Conservation (phyloP, 208 protist species). For the Trypanosomatidae sp. region DNA sequence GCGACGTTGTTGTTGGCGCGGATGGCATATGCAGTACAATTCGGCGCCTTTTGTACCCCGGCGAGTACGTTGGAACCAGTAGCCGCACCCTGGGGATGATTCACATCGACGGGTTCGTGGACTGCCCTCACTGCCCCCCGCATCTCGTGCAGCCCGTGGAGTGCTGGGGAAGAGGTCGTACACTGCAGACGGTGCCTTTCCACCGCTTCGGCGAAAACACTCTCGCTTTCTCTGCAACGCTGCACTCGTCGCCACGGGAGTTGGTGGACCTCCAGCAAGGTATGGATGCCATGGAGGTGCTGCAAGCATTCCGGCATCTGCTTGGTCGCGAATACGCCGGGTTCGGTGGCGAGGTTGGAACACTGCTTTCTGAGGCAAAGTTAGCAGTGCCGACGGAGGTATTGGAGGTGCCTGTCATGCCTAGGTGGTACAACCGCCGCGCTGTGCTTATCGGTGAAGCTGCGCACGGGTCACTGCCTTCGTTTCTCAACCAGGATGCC, state of each 20-base stretch:
- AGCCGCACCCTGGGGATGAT: constrained; percentile 69
- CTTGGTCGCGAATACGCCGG: constrained; percentile 50
- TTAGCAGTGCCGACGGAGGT: constrained; percentile 71
- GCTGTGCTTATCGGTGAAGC: constrained; percentile 88
- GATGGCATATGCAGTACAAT: constrained; percentile 88
- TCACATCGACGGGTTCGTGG: constrained; percentile 79
- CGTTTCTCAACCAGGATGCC: constrained; percentile 80
- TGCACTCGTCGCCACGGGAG: constrained; percentile 52
- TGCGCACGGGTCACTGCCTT: constrained; percentile 82
- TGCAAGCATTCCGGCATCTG: constrained; percentile 46
- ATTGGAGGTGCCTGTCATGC: constrained; percentile 87
- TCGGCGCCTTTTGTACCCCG: constrained; percentile 81
- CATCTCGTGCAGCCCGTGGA: constrained; percentile 55
- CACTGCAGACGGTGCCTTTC: constrained; percentile 49
- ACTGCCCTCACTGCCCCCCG: constrained; percentile 31
- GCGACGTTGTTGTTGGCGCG: constrained; percentile 88
- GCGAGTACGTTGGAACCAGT: constrained; percentile 68
- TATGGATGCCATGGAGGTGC: constrained; percentile 46
- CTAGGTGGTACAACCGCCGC: constrained; percentile 87
- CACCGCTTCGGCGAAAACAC: constrained; percentile 43
- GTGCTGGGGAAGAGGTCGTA: constrained; percentile 56
- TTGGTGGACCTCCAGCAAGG: constrained; percentile 46
- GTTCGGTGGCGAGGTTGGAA: constrained; percentile 48
- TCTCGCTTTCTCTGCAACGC: constrained; percentile 73
- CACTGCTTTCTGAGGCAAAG: constrained; percentile 42